phyloP scores from a whole-genome alignment of 805 yeast genomes.

The Wickerhamomyces strasburgensis region DNA sequence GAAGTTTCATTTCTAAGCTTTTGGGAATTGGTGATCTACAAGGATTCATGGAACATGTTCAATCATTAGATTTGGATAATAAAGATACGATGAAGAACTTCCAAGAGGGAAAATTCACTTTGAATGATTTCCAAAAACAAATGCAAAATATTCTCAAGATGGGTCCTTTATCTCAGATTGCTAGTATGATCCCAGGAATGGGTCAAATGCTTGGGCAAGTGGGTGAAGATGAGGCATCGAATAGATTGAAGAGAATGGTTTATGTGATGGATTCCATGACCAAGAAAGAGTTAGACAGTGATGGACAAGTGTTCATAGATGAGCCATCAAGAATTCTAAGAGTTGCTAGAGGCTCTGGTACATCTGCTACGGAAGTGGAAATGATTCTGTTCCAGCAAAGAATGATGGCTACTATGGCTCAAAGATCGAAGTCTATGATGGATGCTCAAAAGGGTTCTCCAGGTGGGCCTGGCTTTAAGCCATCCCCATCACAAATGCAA shows the following conservation, averaged over 20 bases:
- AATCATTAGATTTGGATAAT: slow-evolving; percentile 80
- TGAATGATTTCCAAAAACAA: slow-evolving; percentile 88
- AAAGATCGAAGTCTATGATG: slow-evolving; percentile 52
- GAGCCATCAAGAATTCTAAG: slow-evolving; percentile 84
- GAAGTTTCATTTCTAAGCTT: slow-evolving; percentile 82
- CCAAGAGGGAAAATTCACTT: slow-evolving; percentile 91
- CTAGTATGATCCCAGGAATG: slow-evolving; percentile 92
- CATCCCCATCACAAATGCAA: slow-evolving; percentile 36
- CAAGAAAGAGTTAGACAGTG: slow-evolving; percentile 81
- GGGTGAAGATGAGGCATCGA: slow-evolving; percentile 89
- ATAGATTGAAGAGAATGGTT: slow-evolving; percentile 79
- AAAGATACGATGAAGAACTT: slow-evolving; percentile 87
- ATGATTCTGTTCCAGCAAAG: slow-evolving; percentile 86
- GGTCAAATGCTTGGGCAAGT: slow-evolving; percentile 80
- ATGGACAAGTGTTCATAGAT: slow-evolving; percentile 72
- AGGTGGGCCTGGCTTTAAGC: slow-evolving; percentile 41
- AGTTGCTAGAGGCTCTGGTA: slow-evolving; percentile 93
- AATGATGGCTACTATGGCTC: slow-evolving; percentile 93
- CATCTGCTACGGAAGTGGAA: slow-evolving; percentile 87
- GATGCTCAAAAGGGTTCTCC: slow-evolving; percentile 40
- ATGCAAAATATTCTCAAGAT: slow-evolving; percentile 92
- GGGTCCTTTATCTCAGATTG: slow-evolving; percentile 94
- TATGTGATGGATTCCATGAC: slow-evolving; percentile 96
- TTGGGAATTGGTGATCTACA: slow-evolving; percentile 95
- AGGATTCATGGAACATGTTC: slow-evolving; percentile 90